These are phyloP conservation scores for Baorangia bicolor DNA, from an alignment of 768 basidiomycete species.

Conservation along the genomic window DNA sequence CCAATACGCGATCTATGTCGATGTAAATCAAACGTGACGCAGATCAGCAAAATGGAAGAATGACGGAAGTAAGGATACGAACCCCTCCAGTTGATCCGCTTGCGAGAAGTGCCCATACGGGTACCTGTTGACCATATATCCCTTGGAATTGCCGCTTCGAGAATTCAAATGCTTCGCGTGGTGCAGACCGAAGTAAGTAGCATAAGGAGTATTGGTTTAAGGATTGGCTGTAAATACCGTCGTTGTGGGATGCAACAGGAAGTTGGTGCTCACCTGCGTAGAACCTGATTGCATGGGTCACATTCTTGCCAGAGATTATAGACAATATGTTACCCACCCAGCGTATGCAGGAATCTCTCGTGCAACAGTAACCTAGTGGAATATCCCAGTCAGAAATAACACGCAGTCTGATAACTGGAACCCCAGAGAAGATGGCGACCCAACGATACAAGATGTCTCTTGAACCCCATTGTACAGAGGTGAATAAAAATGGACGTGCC, in stretches of 20 bases:
- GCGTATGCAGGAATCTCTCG: conserved; percentile 97
- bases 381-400: background rate
- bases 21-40: background rate
- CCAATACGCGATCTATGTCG: conserved; percentile 58
- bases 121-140: conserved; percentile 63
- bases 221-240: background rate
- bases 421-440: background rate
- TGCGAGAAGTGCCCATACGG: conserved; percentile 81
- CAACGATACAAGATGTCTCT: background rate
- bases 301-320: background rate
- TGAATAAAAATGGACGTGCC: background rate
- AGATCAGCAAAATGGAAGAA: background rate
- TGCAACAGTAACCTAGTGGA: conserved; percentile 73
- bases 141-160: conserved; percentile 75
- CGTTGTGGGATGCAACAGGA: background rate
- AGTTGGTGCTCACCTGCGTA: conserved; percentile 49
- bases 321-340: conserved; percentile 40
- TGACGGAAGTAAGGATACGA: conserved; percentile 26
- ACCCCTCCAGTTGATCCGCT: conserved; percentile 85
- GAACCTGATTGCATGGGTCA: conserved; percentile 44
- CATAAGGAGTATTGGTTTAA: background rate
- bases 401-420: background rate
- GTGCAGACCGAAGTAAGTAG: background rate
- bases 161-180: conserved; percentile 73
- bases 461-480: background rate